Evolutionary conservation across 768 basidiomycete species (phyloP).

Genomic region (Russula emetica): DNA sequence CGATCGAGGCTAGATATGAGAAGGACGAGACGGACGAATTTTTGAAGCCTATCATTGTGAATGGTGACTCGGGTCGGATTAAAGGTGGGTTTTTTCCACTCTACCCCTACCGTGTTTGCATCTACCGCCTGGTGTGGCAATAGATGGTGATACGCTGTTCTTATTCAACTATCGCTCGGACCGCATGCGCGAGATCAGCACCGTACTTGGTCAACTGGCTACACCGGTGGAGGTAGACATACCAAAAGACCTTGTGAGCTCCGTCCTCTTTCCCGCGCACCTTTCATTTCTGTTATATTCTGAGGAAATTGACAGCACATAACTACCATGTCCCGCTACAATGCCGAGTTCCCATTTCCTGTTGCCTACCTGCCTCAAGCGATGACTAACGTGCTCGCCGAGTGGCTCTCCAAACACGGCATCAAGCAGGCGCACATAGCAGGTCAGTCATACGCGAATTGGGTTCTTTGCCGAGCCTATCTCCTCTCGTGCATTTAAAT

Average conservation of each 20-base stretch:
- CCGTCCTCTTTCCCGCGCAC: too few relatives aligned
- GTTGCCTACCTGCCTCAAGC: constrained; percentile 90
- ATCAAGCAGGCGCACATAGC: constrained; percentile 87
- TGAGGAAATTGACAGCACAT: too few relatives aligned
- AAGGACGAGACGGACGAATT: constrained; percentile 93
- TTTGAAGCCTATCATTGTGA: constrained; percentile 88
- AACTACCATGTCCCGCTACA: too few relatives aligned
- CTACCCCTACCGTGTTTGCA: too few relatives aligned
- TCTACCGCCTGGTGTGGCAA: neutral
- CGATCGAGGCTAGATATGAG: constrained; percentile 69
- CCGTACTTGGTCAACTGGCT: too few relatives aligned
- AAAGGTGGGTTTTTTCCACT: constrained; percentile 51
- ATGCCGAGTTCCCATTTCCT: too few relatives aligned
- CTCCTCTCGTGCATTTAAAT: too few relatives aligned
- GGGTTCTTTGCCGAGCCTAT: too few relatives aligned
- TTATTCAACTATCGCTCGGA: constrained; percentile 98
- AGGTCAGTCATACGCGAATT: constrained; percentile 39
- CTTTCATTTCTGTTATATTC: too few relatives aligned
- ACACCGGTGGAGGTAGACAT: too few relatives aligned
- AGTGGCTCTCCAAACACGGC: constrained; percentile 78
- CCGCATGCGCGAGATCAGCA: constrained; percentile 85
- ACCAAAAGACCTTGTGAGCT: too few relatives aligned
- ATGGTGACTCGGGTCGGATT: constrained; percentile 72
- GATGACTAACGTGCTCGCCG: constrained; percentile 93
- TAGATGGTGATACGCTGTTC: constrained; percentile 86